A percentile compares a stretch with the other conserved stretches of the same genome.
phyloP scores from a whole-genome alignment of 805 yeast species.

The Metschnikowia santaceciliae region DNA sequence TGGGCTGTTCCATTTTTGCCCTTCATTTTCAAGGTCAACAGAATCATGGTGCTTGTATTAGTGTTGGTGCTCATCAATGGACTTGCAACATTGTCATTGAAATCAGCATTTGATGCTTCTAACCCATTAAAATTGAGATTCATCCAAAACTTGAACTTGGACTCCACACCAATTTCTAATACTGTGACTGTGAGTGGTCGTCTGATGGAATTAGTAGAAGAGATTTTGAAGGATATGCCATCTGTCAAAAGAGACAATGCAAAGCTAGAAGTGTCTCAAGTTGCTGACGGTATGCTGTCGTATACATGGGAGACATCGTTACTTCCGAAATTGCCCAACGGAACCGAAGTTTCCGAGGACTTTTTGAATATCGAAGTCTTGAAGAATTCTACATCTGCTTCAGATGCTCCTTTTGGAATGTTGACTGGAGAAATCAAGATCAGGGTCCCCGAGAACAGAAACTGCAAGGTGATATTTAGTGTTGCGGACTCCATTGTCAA shows the following conservation, averaged over 20 bases:
- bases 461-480: conserved; percentile 60
- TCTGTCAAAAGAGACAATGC: conserved; percentile 42
- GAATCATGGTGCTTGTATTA: conserved; percentile 39
- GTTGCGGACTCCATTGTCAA: conserved; percentile 38
- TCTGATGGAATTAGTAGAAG: conserved; percentile 39
- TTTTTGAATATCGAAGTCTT: conserved; percentile 50
- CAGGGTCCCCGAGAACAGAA: conserved; percentile 56
- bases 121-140: conserved; percentile 73
- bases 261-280: conserved; percentile 30
- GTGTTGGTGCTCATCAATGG: conserved; percentile 34
- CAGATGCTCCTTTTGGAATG: conserved; percentile 56
- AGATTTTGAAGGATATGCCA: conserved; percentile 59
- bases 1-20: conserved; percentile 55
- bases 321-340: conserved; percentile 37
- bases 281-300: conserved; percentile 45
- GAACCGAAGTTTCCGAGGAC: conserved; percentile 34
- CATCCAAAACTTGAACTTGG: conserved; percentile 55
- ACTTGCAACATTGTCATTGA: conserved; percentile 32
- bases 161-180: conserved; percentile 25
- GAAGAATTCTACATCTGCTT: conserved; percentile 43
- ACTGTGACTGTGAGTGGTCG: conserved; percentile 50
- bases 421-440: conserved; percentile 59
- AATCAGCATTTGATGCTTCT: conserved; percentile 54
- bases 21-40: conserved; percentile 64
- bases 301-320: conserved; percentile 52